Conservation (phyloP, 1,284 basidiomycete species). For the Pascua guehoae region DNA sequence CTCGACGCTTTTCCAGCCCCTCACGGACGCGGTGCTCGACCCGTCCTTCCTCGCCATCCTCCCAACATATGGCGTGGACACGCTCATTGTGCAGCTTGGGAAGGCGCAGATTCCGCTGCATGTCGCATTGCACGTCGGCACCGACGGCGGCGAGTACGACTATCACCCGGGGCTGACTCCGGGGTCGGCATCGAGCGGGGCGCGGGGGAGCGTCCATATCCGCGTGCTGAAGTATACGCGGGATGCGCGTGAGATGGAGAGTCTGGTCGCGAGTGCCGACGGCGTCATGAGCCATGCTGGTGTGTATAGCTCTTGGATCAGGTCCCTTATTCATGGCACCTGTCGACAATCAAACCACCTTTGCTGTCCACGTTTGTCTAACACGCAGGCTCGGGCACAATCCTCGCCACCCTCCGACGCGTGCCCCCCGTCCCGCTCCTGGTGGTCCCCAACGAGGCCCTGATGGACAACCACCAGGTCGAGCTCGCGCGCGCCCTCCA, state of each 20-base stretch:
- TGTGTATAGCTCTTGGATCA: no score
- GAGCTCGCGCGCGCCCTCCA: conserved; percentile 75
- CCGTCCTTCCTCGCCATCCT: conserved; percentile 58
- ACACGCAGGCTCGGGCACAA: conserved; percentile 80
- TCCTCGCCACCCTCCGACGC: conserved; percentile 74
- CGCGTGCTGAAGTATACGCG: conserved; percentile 69
- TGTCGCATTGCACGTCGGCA: conserved; percentile 25
- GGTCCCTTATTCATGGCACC: no score
- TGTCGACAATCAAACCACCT: no score
- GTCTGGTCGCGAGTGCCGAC: conserved; percentile 64
- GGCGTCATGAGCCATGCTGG: conserved; percentile 90
- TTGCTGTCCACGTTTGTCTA: neutral
- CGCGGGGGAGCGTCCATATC: conserved; percentile 51
- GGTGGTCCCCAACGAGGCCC: conserved; percentile 79
- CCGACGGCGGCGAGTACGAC: conserved; percentile 14
- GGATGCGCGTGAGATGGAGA: conserved; percentile 56
- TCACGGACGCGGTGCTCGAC: conserved; percentile 65
- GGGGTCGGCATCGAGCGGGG: neutral
- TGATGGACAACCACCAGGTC: conserved; percentile 90
- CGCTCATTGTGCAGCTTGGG: conserved; percentile 72
- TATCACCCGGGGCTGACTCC: neutral
- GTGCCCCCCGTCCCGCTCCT: conserved; percentile 67
- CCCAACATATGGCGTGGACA: conserved; percentile 56
- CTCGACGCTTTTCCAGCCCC: conserved; percentile 75
- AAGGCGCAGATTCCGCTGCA: conserved; percentile 50